Base-by-base conservation (phyloP, 768 basidiomycete species). In the Psilocybe sp. region DNA sequence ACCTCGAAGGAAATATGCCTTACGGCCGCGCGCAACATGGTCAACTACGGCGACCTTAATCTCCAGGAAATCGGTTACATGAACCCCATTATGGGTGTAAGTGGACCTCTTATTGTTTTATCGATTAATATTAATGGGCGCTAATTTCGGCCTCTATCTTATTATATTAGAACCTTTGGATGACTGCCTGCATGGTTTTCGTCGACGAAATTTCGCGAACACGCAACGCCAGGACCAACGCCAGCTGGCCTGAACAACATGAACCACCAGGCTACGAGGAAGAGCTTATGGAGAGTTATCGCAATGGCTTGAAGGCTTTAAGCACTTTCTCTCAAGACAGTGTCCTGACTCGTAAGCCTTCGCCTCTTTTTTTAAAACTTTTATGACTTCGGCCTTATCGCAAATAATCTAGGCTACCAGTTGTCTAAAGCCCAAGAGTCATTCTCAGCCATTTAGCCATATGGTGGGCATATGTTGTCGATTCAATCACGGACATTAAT, bases 61-160 rank as follows among this genome's bases (percentile, higher is more conserved):
- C 61, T 73, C 12, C 67, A 65, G 32, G 71, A 72, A 37, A 49
- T 76, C 10, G 72, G 71, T 2, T 63, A 65, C 52, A 62, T 78
- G 20, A 78, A 75, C 58, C 75, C 78, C 12, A 75, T 80, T 19
- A 73, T 78, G 71, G 76, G 74, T n/a, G 78, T 80, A 62, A 63
- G 77, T 71, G 60, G 39, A 38, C 31, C 16, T 16, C 48, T 55
- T 40, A 28, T 35, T 50, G 40, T 47, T 55, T 46, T 47, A 23
- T 44, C 49, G 15, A 23, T 53, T 34, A 45, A 39, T 39, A 32
- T 33, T 31, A 42, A 8, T 18, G 42, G 31, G 18, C n/a, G 31
- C 32, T 37, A n/a, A 23, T 40, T 51, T 45, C 31, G 53, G 12
- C 54, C 50, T 32, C 20, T 40, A 37, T 1, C 44, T 13, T 49